phyloP scores from a whole-genome alignment of 164 flowering plant genomes.

The Warburgia ugandensis region DNA sequence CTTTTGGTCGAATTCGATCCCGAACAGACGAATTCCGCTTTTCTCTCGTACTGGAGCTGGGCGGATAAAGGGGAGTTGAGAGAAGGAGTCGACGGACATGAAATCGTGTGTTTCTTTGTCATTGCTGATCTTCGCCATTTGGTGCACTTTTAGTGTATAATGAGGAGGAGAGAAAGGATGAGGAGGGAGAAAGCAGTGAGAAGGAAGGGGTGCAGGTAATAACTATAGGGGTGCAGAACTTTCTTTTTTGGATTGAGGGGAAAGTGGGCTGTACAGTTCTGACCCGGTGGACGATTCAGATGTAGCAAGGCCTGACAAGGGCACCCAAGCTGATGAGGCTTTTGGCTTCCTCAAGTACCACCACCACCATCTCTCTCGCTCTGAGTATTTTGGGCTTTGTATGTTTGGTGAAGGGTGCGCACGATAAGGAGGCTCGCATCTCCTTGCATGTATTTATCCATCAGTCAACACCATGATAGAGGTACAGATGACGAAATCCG shows the following conservation, averaged over 20 bases:
- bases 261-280: too few relatives aligned
- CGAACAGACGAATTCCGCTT: constrained; percentile 76
- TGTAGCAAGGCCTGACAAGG: too few relatives aligned
- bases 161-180: not conserved
- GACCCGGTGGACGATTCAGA: too few relatives aligned
- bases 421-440: too few relatives aligned
- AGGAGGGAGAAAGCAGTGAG: not conserved
- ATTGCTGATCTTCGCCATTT: constrained; percentile 57
- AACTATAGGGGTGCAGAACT: too few relatives aligned
- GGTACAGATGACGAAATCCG: constrained; percentile 17
- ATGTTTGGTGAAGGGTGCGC: too few relatives aligned
- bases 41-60: constrained; percentile 40
- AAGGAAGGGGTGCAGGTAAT: too few relatives aligned
- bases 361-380: too few relatives aligned
- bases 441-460: too few relatives aligned
- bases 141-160: too few relatives aligned
- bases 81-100: constrained; percentile 95
- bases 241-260: not conserved
- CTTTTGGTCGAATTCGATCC: constrained; percentile 50
- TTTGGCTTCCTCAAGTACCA: constrained; percentile 5
- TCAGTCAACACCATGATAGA: too few relatives aligned
- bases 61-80: constrained; percentile 88
- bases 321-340: constrained; percentile 2
- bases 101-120: constrained; percentile 74
- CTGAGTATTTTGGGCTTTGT: too few relatives aligned